These are phyloP conservation scores for Linderina pennispora DNA, from an alignment of 192 early-diverging fungal species.

Conservation along the genomic window DNA sequence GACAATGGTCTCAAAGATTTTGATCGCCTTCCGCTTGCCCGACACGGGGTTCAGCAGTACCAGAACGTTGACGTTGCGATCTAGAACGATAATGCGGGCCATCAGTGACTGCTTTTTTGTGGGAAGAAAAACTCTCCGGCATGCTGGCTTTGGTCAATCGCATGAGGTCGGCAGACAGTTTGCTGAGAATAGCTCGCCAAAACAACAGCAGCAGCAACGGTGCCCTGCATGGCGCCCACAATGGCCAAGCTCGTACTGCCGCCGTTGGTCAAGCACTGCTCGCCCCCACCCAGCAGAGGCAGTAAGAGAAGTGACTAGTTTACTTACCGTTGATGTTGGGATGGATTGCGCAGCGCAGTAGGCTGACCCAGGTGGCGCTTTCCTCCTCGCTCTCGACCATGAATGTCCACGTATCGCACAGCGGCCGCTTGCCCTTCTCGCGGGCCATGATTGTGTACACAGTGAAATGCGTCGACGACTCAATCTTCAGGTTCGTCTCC, in stretches of 20 bases:
- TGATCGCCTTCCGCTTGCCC: slow-evolving; percentile 32
- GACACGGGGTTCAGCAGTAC: slow-evolving; percentile 41
- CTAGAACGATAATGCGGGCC: too few species aligned
- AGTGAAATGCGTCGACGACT: slow-evolving; percentile 44
- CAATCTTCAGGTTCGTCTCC: slow-evolving; percentile 16
- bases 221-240: too few species aligned
- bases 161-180: too few species aligned
- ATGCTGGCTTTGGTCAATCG: too few species aligned
- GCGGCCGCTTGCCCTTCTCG: slow-evolving; percentile 32
- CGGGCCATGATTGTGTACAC: slow-evolving; percentile 39
- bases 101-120: too few species aligned
- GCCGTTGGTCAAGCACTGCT: too few species aligned
- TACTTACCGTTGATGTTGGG: slow-evolving; percentile 27
- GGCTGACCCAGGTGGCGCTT: slow-evolving; percentile 26
- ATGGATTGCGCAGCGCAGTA: slow-evolving; percentile 34
- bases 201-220: too few species aligned
- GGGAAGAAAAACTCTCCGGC: too few species aligned
- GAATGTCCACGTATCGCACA: slow-evolving; percentile 47
- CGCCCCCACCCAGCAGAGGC: too few species aligned
- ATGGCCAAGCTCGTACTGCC: too few species aligned
- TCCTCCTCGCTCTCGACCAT: slow-evolving; percentile 36
- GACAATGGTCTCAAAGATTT: slow-evolving; percentile 39
- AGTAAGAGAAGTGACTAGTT: too few species aligned
- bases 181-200: too few species aligned
- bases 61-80: slow-evolving; percentile 14